phyloP scores from a whole-genome alignment of 345 rosid species.

The Garcia nutans region DNA sequence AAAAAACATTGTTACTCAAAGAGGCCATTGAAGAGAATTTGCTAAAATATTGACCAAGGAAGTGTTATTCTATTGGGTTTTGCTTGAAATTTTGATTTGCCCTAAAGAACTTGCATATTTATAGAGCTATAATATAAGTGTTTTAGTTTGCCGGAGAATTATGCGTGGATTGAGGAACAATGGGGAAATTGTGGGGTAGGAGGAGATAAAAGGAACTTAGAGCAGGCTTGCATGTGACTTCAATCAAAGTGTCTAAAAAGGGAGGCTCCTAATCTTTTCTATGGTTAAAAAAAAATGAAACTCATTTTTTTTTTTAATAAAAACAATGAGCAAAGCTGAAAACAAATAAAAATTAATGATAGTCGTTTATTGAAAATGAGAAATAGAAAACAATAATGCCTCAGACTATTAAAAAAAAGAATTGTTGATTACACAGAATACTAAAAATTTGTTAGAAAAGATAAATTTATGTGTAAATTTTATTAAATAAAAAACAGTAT shows the following conservation, averaged over 20 bases:
- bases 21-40: conserved; percentile 39
- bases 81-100: neutral
- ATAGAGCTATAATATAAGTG: neutral
- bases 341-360: no score
- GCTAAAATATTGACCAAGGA: neutral
- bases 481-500: no score
- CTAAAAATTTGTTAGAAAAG: no score
- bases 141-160: conserved; percentile 25
- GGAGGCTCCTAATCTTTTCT: conserved; percentile 15
- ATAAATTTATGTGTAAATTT: no score
- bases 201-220: conserved; percentile 22
- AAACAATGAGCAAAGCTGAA: no score
- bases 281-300: neutral
- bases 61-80: neutral
- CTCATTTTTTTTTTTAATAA: no score
- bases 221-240: conserved; percentile 40
- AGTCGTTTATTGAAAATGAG: no score
- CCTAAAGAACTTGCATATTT: neutral
- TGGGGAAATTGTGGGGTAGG: conserved; percentile 32
- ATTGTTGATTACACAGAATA: no score
- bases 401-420: no score
- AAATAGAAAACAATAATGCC: no score
- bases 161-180: conserved; percentile 61
- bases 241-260: conserved; percentile 18
- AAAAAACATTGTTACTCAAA: conserved; percentile 5